These are phyloP conservation scores for Paramecium octaurelia DNA, from an alignment of 73 alveolate species.

Conservation along the genomic window DNA sequence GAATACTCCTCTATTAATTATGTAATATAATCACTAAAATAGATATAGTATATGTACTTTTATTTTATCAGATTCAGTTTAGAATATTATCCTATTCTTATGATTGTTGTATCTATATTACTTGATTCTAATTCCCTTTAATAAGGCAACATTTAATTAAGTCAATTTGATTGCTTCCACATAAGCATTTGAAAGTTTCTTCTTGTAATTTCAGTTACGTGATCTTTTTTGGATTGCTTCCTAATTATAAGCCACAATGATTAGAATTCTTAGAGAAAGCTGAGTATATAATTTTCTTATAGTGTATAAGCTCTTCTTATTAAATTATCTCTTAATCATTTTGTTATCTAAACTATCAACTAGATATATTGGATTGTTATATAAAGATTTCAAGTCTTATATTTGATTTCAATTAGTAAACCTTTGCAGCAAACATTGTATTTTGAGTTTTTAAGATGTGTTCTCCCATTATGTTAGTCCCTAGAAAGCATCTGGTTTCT, in stretches of 20 bases:
- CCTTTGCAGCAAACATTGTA: not conserved
- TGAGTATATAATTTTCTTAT: not conserved
- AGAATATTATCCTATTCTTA: not conserved
- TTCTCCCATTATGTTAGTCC: not conserved
- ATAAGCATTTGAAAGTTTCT: conserved; percentile 11
- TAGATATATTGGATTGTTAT: not conserved
- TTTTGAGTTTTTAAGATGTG: not conserved
- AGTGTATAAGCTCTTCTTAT: not conserved
- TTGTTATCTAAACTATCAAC: not conserved
- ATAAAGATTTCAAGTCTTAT: not conserved
- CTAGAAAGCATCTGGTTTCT: not conserved
- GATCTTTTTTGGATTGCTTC: too few species aligned
- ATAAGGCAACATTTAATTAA: not conserved
- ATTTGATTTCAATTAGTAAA: not conserved
- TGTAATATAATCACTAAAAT: not conserved
- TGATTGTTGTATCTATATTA: not conserved
- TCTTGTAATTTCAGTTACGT: too few species aligned
- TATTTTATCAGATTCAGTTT: not conserved
- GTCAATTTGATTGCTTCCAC: conserved; percentile 17
- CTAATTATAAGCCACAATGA: not conserved
- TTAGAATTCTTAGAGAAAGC: not conserved
- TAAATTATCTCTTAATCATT: not conserved
- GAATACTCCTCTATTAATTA: not conserved
- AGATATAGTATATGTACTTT: not conserved
- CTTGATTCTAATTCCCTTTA: not conserved